Base-by-base conservation (phyloP, 2,329 filamentous ascomycete genomes). In the Balansia obtecta region DNA sequence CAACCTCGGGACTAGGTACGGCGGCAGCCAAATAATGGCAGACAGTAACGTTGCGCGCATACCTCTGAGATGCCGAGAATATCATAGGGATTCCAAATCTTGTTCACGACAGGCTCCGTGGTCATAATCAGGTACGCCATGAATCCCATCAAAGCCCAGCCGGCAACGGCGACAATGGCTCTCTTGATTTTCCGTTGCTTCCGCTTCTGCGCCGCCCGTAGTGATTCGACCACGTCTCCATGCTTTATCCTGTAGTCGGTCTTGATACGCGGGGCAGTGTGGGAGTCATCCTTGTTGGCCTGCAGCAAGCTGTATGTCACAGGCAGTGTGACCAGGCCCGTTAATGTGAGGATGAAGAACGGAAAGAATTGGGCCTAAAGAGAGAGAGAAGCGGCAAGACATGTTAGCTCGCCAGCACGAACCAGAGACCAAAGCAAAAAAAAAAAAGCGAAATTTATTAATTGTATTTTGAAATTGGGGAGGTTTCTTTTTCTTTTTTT, bases 21-120 rank as follows among this genome's bases (percentile, higher is more conserved):
- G 18, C 15, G 2, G 16, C 11, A 13, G 18, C 20, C 20, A n/a
- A 11, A n/a, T n/a, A 30, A 30, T 27, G 27, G 27, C 27, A 27
- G 27, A 27, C 20, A 22, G 40, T n/a, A 12, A 7, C 16, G 2
- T n/a, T 34, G n/a, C 27, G 16, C 39, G 12, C 43, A 33, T 52
- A 88, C 85, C 68, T 90, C 86, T 58, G 86, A 81, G 51, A 98
- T 78, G 44, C 87, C 88, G 51, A 98, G 72, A 59, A 98, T 94
- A 58, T 95, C 87, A 70, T 97, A 98, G 1, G 93, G 93, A 69
- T 98, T 94, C 87, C 91, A 98, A 51, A 95, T 77, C 70, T 93
- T 88, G 45, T 82, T 77, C 32, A 75, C 68, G 1, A 81, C 80
- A 51, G 79, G 79, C 58, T 86, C 80, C 50, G 89, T 93, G 46